Conservation (phyloP, 2,329 filamentous ascomycete genomes). For the Chrysosphaeria jannelii region DNA sequence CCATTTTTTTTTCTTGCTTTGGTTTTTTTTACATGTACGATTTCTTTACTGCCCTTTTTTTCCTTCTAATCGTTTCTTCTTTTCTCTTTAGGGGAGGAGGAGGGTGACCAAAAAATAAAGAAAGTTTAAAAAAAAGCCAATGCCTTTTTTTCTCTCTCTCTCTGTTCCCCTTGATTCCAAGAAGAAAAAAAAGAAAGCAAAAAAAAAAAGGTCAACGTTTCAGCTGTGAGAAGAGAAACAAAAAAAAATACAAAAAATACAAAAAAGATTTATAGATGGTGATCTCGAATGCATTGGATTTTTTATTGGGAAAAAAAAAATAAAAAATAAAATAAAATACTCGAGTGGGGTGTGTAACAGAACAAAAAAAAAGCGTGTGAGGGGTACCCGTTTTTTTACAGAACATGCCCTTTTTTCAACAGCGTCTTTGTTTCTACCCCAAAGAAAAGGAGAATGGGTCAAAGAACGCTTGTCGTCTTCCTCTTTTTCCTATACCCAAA, state of each 20-base stretch:
- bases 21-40: neutral
- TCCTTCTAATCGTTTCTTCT: neutral
- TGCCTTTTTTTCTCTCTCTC: neutral
- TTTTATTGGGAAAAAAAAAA: neutral
- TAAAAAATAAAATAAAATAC: neutral
- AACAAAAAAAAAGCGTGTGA: slow-evolving; percentile 1
- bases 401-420: too few relatives aligned
- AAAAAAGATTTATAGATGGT: neutral
- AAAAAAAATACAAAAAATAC: neutral
- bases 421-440: too few relatives aligned
- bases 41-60: neutral
- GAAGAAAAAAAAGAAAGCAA: neutral
- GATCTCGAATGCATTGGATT: too few relatives aligned
- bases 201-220: neutral
- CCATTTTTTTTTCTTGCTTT: neutral
- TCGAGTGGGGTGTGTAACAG: neutral
- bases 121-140: neutral
- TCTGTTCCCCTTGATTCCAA: neutral
- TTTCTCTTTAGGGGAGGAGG: neutral
- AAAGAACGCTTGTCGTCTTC: too few relatives aligned
- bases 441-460: too few relatives aligned
- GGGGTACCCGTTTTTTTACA: too few relatives aligned
- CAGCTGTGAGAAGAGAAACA: neutral
- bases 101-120: neutral
- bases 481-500: too few relatives aligned